These are phyloP conservation scores for Begonia peltatifolia DNA, from an alignment of 306 rosid genomes.

Conservation along the genomic window DNA sequence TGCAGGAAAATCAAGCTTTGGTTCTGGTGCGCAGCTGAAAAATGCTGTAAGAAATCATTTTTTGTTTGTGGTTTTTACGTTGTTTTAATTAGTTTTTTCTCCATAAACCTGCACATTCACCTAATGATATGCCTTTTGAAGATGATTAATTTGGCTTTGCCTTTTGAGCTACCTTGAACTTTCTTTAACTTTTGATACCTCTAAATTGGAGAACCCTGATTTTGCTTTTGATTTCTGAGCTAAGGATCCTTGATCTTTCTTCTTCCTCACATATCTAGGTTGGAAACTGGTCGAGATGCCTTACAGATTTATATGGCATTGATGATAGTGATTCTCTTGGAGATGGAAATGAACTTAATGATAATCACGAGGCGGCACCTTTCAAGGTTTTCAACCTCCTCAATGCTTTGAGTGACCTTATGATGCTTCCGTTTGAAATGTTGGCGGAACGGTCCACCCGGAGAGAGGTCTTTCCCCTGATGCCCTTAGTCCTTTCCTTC, in stretches of 20 bases:
- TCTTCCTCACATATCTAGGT: slow-evolving; percentile 24
- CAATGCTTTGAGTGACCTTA: slow-evolving; percentile 68
- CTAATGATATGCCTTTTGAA: too few species aligned
- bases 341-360: slow-evolving; percentile 24
- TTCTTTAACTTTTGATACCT: too few species aligned
- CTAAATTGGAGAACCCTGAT: too few species aligned
- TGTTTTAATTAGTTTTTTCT: too few species aligned
- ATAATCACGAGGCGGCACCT: slow-evolving; percentile 25
- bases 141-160: too few species aligned
- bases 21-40: slow-evolving; percentile 89
- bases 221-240: too few species aligned
- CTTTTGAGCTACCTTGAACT: too few species aligned
- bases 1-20: slow-evolving; percentile 79
- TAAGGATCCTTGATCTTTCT: background rate
- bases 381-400: slow-evolving; percentile 68
- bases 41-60: slow-evolving; percentile 47
- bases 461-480: slow-evolving; percentile 43
- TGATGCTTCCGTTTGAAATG: slow-evolving; percentile 85
- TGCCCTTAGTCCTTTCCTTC: slow-evolving; percentile 1
- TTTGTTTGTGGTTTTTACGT: too few species aligned
- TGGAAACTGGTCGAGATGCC: slow-evolving; percentile 89
- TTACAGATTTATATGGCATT: slow-evolving; percentile 62
- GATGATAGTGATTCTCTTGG: slow-evolving; percentile 50
- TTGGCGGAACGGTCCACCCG: slow-evolving; percentile 49
- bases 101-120: too few species aligned